A percentile compares a stretch with the other conserved stretches of the same genome.
Conservation (phyloP, 2,329 filamentous ascomycete genomes). For the Fusarium udum region DNA sequence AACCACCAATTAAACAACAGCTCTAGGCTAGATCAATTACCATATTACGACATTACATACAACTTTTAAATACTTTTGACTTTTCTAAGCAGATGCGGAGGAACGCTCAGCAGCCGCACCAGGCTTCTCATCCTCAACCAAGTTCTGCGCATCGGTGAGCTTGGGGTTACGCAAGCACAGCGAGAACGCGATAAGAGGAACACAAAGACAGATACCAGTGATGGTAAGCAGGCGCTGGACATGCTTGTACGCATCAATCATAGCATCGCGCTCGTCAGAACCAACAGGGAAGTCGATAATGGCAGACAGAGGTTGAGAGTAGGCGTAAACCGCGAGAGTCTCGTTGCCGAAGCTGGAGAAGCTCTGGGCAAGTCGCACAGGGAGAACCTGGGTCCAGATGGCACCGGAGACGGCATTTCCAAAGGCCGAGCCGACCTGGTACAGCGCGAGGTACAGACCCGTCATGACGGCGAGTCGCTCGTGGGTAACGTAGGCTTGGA, state of each 20-base stretch:
- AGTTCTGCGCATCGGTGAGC: slow-evolving; percentile 56
- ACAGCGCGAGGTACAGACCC: slow-evolving; percentile 69
- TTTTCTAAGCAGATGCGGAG: slow-evolving; percentile 1
- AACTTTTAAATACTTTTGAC: background rate
- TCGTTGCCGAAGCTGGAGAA: slow-evolving; percentile 47
- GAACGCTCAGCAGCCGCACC: slow-evolving; percentile 11
- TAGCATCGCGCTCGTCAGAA: slow-evolving; percentile 53
- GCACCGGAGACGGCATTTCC: slow-evolving; percentile 69
- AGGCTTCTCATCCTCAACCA: slow-evolving; percentile 48
- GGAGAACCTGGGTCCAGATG: slow-evolving; percentile 69
- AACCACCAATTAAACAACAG: background rate
- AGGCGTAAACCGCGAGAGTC: slow-evolving; percentile 50
- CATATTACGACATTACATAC: slow-evolving; percentile 10
- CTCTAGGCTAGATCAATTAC: slow-evolving; percentile 20
- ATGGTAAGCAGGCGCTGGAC: slow-evolving; percentile 59
- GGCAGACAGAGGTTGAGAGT: slow-evolving; percentile 51
- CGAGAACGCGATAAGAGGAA: slow-evolving; percentile 58
- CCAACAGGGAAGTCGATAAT: slow-evolving; percentile 52
- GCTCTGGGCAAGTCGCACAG: slow-evolving; percentile 54
- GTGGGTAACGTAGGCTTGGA: slow-evolving; percentile 55
- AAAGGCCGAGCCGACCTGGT: slow-evolving; percentile 69
- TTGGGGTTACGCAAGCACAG: slow-evolving; percentile 56
- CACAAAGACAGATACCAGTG: slow-evolving; percentile 59
- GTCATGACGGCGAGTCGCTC: slow-evolving; percentile 71
- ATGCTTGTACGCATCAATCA: slow-evolving; percentile 57